Evolutionary conservation across 805 yeast species (phyloP).

Genomic region (Saccharomycopsis selenospora): DNA sequence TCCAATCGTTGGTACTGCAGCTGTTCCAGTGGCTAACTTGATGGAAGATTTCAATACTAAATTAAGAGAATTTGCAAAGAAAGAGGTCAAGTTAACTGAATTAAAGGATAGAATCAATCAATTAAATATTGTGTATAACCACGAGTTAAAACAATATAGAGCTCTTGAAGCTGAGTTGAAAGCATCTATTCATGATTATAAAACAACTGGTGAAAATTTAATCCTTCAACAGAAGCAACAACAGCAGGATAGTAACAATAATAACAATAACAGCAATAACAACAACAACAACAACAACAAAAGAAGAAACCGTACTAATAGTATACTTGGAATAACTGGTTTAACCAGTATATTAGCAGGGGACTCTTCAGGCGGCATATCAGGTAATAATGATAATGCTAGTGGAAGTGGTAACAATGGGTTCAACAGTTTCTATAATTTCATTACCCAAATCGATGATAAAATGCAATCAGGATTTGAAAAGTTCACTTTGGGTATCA

Average conservation of each 20-base stretch:
- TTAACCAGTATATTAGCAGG: conserved; percentile 2
- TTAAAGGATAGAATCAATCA: background rate
- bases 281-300: background rate
- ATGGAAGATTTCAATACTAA: background rate
- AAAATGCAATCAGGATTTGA: background rate
- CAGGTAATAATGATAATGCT: background rate
- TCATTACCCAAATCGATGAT: background rate
- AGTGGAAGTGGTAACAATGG: background rate
- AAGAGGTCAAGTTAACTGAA: background rate
- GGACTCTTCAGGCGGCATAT: background rate
- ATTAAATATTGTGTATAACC: background rate
- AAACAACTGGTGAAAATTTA: background rate
- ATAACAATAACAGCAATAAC: background rate
- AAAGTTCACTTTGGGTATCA: background rate
- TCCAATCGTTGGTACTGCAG: conserved; percentile 1
- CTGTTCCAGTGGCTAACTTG: background rate
- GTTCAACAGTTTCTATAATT: background rate
- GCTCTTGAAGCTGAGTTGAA: background rate
- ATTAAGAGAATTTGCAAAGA: background rate
- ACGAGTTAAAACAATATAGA: background rate
- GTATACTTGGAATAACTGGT: conserved; percentile 1
- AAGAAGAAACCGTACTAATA: conserved; percentile 1
- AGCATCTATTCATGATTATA: background rate
- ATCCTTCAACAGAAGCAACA: background rate
- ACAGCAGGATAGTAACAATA: background rate